Base-by-base conservation (phyloP, 345 rosid species). In the Raphanus sativus region DNA sequence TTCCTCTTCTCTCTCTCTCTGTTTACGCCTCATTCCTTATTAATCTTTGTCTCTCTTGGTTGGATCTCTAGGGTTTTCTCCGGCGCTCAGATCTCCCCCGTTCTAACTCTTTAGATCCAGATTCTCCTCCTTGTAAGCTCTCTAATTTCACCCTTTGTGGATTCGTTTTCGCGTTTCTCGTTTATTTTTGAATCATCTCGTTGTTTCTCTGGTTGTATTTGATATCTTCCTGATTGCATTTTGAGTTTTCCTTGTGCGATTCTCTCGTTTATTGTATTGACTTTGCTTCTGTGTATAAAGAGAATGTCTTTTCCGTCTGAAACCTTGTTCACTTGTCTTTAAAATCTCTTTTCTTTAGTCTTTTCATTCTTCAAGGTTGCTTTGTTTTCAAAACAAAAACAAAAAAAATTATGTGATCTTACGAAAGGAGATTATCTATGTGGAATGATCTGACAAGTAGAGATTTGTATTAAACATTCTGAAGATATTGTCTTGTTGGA, bases 51-150 rank as follows among this genome's bases (percentile, higher is more conserved):
- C 15, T 3, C 40, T 8, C 40, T 8, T 40, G 13, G 30, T 10
- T 9, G n/a, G 48, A 40, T 45, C 4, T 16, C 12, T 45, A 45
- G 52, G 52, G 52, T 45, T 45, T 45, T 45, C 77, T 75, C 62
- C 45, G 59, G n/a, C 73, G 71, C 75, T 81, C 80, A 54, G 81
- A 72, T 77, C 70, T 64, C 55, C 21, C 74, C 38, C 54, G 42
- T 48, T 75, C 62, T 50, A 33, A 16, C 74, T 80, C 77, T 34
- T 79, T 82, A 78, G 89, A 87, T 89, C 91, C 81, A 75, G 87
- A 75, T 75, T 80, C 83, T 73, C 76, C 55, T 74, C 84, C 81
- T 70, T 42, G 96, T 91, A 86, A 87, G 94, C 84, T 83, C 62
- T 56, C 68, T 81, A 3, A 52, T 4, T 2, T 17, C 38, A 5